These are phyloP conservation scores for Fusarium pininemorale DNA, from an alignment of 2,329 filamentous ascomycete species.

Conservation along the genomic window DNA sequence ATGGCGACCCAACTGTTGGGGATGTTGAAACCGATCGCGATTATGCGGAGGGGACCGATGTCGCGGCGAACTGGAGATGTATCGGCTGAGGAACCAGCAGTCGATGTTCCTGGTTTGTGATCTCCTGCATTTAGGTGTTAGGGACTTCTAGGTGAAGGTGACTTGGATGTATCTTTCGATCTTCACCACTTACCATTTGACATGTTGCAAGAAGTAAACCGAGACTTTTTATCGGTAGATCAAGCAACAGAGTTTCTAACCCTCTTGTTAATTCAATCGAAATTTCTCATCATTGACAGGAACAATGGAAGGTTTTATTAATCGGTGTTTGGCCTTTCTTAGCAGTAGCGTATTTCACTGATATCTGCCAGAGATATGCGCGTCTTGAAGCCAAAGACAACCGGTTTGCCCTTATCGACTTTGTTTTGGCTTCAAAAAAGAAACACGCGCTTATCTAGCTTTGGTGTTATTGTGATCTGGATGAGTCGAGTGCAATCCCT, in stretches of 20 bases:
- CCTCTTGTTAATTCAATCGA: not conserved
- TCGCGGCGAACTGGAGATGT: not conserved
- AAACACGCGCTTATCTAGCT: not conserved
- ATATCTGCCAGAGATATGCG: not conserved
- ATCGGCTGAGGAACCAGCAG: not conserved
- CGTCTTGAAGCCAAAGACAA: not conserved
- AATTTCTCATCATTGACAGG: not conserved
- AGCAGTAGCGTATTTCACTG: not conserved
- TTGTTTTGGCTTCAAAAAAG: not conserved
- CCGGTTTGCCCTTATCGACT: not conserved
- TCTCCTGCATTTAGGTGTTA: rapidly evolving
- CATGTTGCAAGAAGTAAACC: rapidly evolving
- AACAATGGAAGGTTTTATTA: not conserved
- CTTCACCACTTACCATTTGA: not conserved
- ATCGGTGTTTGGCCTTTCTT: not conserved
- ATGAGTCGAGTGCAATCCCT: not conserved
- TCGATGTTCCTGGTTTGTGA: not conserved
- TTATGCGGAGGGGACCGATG: not conserved
- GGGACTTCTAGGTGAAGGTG: rapidly evolving
- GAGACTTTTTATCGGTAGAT: not conserved
- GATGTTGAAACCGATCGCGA: not conserved
- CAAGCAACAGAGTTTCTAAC: rapidly evolving
- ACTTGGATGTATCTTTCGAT: rapidly evolving
- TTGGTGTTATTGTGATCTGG: not conserved
- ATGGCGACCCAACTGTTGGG: not conserved